Percentiles rank a stretch among this genome's conserved stretches.
These are phyloP conservation scores for Colletotrichum horii DNA, from an alignment of 2,329 filamentous ascomycete species.

Conservation along the genomic window DNA sequence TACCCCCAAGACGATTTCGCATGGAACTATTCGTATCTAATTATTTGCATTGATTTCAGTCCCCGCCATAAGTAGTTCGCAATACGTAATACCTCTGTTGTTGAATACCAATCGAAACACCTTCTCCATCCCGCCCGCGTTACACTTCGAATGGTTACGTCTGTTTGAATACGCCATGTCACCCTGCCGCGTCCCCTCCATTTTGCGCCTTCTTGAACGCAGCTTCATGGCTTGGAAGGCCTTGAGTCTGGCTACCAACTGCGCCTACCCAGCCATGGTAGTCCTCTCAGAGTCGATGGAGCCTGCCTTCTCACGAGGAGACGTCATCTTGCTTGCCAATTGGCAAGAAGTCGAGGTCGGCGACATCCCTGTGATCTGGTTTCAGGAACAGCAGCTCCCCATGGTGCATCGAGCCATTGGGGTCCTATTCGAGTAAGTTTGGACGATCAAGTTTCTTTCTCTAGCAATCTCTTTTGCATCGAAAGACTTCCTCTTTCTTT, in stretches of 20 bases:
- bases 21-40: neutral
- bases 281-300: neutral
- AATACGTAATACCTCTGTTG: neutral
- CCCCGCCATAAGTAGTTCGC: neutral
- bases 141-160: neutral
- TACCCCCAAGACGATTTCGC: neutral
- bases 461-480: accelerated
- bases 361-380: neutral
- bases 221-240: neutral
- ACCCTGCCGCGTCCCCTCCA: neutral
- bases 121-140: neutral
- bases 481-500: neutral
- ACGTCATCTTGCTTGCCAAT: neutral
- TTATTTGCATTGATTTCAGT: neutral
- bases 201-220: neutral
- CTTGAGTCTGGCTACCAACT: neutral
- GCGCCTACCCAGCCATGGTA: neutral
- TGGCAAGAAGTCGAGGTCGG: neutral
- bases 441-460: accelerated
- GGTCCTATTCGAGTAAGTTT: neutral
- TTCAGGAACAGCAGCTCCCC: neutral
- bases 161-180: neutral
- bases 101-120: neutral
- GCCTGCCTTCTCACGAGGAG: neutral
- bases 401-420: neutral